phyloP scores from a whole-genome alignment of 148 eudicot species.

The Cornus florida region DNA sequence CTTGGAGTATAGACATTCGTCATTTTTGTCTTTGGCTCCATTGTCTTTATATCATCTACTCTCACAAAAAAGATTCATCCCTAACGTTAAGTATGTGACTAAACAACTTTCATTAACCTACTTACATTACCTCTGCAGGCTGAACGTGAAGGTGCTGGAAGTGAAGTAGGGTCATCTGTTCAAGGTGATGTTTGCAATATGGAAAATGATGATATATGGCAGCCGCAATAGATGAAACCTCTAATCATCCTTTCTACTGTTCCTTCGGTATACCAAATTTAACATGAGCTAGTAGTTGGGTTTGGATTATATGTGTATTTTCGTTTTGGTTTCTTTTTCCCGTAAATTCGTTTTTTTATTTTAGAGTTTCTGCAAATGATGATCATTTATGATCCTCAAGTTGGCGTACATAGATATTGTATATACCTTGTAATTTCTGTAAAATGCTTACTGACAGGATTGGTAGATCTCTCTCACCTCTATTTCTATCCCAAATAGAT shows the following conservation, averaged over 20 bases:
- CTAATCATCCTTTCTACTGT: not conserved
- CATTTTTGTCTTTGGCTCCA: not conserved
- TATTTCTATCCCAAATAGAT: no score
- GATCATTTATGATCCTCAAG: not conserved
- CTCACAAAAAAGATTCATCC: not conserved
- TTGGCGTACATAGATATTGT: not conserved
- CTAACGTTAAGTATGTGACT: not conserved
- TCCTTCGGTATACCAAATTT: not conserved
- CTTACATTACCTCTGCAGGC: constrained; percentile 51
- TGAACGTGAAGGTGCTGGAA: constrained; percentile 42
- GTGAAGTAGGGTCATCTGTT: constrained; percentile 38
- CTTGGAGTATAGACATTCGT: no score
- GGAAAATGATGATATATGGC: constrained; percentile 40
- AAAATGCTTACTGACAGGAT: no score
- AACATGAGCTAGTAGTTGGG: not conserved
- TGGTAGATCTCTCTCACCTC: no score
- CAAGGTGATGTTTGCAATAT: constrained; percentile 27
- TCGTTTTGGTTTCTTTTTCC: not conserved
- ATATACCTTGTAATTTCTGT: not conserved
- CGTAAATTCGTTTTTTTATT: no score
- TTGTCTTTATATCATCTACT: no score
- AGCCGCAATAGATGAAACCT: constrained; percentile 18
- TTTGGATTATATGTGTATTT: not conserved
- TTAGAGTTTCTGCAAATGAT: not conserved
- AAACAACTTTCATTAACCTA: not conserved